Conservation (phyloP, 305 asterid genomes). For the Nicotiana rustica region DNA sequence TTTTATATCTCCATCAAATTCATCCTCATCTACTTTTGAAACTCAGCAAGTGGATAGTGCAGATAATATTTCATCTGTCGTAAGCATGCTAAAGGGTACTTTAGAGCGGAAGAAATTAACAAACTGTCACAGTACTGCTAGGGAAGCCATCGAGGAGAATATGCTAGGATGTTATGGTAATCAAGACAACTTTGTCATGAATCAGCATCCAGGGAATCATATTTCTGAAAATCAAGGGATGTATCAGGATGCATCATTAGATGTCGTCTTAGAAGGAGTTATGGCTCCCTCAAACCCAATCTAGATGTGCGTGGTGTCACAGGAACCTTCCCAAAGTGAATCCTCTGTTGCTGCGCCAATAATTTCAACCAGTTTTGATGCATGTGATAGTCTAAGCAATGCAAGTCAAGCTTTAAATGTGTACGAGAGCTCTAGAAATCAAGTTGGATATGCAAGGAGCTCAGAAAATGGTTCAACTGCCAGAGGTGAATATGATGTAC, state of each 20-base stretch:
- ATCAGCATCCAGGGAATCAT: conserved; percentile 50
- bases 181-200: conserved; percentile 46
- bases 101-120: conserved; percentile 70
- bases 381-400: conserved; percentile 64
- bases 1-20: conserved; percentile 73
- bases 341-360: conserved; percentile 73
- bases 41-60: conserved; percentile 52
- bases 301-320: conserved; percentile 55
- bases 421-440: conserved; percentile 68
- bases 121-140: conserved; percentile 37
- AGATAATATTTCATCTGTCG: conserved; percentile 81
- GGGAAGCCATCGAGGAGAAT: conserved; percentile 52
- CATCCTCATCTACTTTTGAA: conserved; percentile 73
- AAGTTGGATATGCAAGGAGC: conserved; percentile 53
- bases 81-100: conserved; percentile 92
- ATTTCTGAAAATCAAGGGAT: conserved; percentile 51
- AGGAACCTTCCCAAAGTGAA: conserved; percentile 85
- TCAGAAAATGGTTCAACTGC: conserved; percentile 55
- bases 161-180: conserved; percentile 58
- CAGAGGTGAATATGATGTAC: conserved; percentile 52
- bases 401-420: conserved; percentile 66
- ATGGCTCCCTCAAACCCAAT: conserved; percentile 53
- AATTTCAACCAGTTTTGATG: conserved; percentile 61
- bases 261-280: conserved; percentile 51
- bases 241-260: conserved; percentile 54